Evolutionary conservation across 2,329 filamentous ascomycete genomes (phyloP).

Genomic region (Fusarium sp.): DNA sequence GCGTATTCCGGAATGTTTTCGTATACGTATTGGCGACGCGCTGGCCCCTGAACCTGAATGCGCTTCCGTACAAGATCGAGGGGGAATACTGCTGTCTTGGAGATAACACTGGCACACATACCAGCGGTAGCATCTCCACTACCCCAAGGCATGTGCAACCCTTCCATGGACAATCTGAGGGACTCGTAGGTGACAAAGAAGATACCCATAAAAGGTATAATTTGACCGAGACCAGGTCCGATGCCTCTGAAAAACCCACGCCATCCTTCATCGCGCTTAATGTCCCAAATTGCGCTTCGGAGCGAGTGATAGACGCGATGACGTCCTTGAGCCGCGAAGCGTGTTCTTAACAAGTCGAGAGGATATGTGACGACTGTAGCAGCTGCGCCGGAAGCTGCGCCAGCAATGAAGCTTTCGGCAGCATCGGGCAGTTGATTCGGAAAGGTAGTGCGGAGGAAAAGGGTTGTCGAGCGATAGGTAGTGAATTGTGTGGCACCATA

Average conservation of each 20-base stretch:
- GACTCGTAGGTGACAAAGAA: conserved; percentile 93
- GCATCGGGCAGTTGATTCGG: conserved; percentile 66
- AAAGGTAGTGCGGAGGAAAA: conserved; percentile 68
- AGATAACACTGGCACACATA: conserved; percentile 78
- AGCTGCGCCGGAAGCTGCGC: conserved; percentile 82
- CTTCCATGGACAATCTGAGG: conserved; percentile 69
- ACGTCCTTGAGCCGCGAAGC: conserved; percentile 94
- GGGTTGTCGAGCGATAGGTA: conserved; percentile 80
- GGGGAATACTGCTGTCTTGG: conserved; percentile 92
- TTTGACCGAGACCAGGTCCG: conserved; percentile 83
- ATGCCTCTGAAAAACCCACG: conserved; percentile 90
- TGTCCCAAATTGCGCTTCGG: conserved; percentile 74
- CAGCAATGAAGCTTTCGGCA: conserved; percentile 84
- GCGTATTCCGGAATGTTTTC: conserved; percentile 88
- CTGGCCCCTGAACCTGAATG: conserved; percentile 94
- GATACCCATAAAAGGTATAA: conserved; percentile 95
- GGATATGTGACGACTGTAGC: conserved; percentile 91
- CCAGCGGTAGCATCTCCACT: conserved; percentile 87
- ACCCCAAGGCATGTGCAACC: conserved; percentile 72
- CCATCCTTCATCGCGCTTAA: conserved; percentile 77
- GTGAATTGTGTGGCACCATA: conserved; percentile 93
- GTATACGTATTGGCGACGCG: conserved; percentile 80
- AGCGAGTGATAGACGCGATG: conserved; percentile 82
- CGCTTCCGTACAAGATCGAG: conserved; percentile 92
- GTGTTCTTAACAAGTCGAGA: conserved; percentile 89